Conservation (phyloP, 129 eudicot species). For the Heracleum sosnowskyi region DNA sequence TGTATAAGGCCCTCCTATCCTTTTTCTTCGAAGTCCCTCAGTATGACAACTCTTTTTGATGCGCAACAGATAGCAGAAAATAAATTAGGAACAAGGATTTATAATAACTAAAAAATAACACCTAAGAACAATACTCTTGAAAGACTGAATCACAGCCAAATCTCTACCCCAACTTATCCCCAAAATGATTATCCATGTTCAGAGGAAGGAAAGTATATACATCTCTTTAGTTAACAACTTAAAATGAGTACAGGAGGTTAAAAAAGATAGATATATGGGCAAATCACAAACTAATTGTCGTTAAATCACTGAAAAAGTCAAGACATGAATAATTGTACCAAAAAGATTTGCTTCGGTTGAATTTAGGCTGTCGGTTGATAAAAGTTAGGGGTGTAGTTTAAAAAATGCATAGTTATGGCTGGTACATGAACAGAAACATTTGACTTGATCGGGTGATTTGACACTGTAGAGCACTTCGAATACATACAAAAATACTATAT, state of each 20-base stretch:
- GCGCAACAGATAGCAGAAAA: not conserved
- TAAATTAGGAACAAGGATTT: not conserved
- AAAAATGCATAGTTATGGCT: no score
- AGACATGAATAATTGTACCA: no score
- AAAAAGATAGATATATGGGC: no score
- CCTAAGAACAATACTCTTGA: not conserved
- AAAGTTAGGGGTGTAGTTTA: no score
- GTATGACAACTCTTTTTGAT: not conserved
- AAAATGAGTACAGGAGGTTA: no score
- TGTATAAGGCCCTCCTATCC: not conserved
- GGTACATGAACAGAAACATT: no score
- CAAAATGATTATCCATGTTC: not conserved
- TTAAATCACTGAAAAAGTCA: no score
- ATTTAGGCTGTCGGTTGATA: no score
- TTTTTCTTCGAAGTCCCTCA: not conserved
- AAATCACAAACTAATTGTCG: no score
- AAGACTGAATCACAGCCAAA: not conserved
- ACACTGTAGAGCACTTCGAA: not conserved
- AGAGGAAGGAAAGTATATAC: not conserved
- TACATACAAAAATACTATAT: not conserved
- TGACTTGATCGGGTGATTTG: not conserved
- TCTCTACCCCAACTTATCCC: not conserved
- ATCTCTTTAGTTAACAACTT: no score
- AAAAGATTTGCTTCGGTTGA: no score
- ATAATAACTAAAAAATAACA: not conserved